A percentile compares a stretch with the other conserved stretches of the same genome.
These are phyloP conservation scores for Tremella yokohamensis DNA, from an alignment of 768 basidiomycete species.

Conservation along the genomic window DNA sequence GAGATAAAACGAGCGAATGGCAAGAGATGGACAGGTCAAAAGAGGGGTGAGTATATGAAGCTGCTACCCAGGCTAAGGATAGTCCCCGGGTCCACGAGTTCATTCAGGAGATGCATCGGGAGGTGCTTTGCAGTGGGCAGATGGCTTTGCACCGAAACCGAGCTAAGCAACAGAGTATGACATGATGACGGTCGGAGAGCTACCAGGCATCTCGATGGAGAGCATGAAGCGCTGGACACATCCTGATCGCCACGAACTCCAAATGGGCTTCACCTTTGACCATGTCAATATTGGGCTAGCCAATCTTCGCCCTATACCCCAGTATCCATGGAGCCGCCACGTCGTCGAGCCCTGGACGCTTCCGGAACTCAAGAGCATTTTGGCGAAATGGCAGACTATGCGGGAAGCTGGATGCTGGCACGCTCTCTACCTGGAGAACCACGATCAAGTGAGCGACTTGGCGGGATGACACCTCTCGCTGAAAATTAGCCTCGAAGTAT, in stretches of 20 bases:
- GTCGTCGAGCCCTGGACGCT: slow-evolving; percentile 1
- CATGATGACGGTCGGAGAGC: slow-evolving; percentile 5
- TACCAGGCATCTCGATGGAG: too few species aligned
- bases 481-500: slow-evolving; percentile 50
- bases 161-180: background rate
- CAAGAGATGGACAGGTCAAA: slow-evolving; percentile 55
- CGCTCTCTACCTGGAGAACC: slow-evolving; percentile 12
- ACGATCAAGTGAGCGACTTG: slow-evolving; percentile 43
- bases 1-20: slow-evolving; percentile 55
- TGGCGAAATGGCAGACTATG: slow-evolving; percentile 62
- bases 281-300: background rate
- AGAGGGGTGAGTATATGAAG: background rate
- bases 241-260: slow-evolving; percentile 5
- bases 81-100: slow-evolving; percentile 67
- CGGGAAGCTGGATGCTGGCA: slow-evolving; percentile 18
- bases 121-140: slow-evolving; percentile 61
- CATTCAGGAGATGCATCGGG: slow-evolving; percentile 62
- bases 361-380: background rate
- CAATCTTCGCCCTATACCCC: background rate
- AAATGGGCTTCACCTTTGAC: slow-evolving; percentile 12
- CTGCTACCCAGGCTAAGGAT: slow-evolving; percentile 50
- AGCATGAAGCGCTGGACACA: background rate
- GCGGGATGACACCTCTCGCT: too few species aligned
- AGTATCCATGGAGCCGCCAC: too few species aligned
- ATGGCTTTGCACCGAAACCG: background rate